Base-by-base conservation (phyloP, 2,329 filamentous ascomycete genomes). In the Ceratocystis alfenasii region DNA sequence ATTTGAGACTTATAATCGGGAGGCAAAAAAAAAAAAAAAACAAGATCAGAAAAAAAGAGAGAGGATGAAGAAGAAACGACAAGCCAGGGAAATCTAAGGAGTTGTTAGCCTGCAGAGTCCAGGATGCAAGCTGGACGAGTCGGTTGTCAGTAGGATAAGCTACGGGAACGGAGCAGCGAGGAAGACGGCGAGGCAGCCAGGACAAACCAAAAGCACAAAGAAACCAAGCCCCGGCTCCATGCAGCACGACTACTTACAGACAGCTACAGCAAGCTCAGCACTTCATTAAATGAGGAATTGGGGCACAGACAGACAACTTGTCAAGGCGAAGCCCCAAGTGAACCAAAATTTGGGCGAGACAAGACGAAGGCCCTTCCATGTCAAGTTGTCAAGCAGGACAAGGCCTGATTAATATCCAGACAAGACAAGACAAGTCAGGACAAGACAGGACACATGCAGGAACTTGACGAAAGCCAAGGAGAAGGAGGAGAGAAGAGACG, bases 271-370 rank as follows among this genome's bases (percentile, higher is more conserved):
- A 12, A 57, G 15, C 25, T 36, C 28, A 8, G 33, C 33, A 30
- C 33, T 59, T 30, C 28, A 20, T 36, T n/a, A 59, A 59, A 59
- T 59, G 55, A 59, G 12, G 30, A 59, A 59, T 33, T 28, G 55
- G 55, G 55, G 25, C 55, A 59, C 55, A 59, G 55, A 30, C 25
- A 30, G n/a, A 59, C 28, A 33, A 59, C 28, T 59, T 59, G 55
- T 36, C 55, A 59, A 36, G 55, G 28, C 55, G 55, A 59, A 59
- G 25, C n/a, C 12, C 55, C 30, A 59, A 59, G 55, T 59, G 55
- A 59, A 59, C 36, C 55, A 59, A 36, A 33, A 33, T 59, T 59
- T 59, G 55, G 55, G n/a, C 55, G 55, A 59, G 55, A 59, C 55
- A 59, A 59, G 55, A 59, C 28, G 30, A 30, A 30, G 55, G 55